Conservation (phyloP, 148 eudicot genomes). For the Fagopyrum esculentum region DNA sequence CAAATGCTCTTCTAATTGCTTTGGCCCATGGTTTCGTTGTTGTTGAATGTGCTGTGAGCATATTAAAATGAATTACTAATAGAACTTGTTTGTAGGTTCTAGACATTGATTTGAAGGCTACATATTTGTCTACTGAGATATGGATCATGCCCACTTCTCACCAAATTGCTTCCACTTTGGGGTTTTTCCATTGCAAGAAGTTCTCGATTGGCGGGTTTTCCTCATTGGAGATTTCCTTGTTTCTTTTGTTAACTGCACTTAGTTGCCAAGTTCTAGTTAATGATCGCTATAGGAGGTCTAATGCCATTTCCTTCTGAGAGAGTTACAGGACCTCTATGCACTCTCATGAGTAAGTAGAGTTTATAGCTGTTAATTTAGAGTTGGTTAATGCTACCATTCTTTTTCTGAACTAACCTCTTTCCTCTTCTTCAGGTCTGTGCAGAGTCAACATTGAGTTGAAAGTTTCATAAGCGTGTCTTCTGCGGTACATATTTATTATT, state of each 20-base stretch:
- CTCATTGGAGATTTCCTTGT: slow-evolving; percentile 60
- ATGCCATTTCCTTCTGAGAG: slow-evolving; percentile 52
- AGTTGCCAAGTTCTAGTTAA: slow-evolving; percentile 40
- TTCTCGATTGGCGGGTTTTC: slow-evolving; percentile 84
- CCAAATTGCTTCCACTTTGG: slow-evolving; percentile 50
- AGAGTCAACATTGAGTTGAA: slow-evolving; percentile 27
- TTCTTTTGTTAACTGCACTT: slow-evolving; percentile 86
- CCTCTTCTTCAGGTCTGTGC: slow-evolving; percentile 20
- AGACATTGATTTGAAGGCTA: slow-evolving; percentile 32
- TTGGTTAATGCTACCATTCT: not conserved
- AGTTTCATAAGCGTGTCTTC: slow-evolving; percentile 33
- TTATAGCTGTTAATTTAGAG: not conserved
- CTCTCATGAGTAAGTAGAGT: slow-evolving; percentile 50
- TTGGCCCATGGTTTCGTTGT: not conserved
- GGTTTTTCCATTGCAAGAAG: slow-evolving; percentile 54
- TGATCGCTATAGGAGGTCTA: slow-evolving; percentile 49
- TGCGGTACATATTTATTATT: slow-evolving; percentile 24
- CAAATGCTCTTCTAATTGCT: not conserved
- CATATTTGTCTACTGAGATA: slow-evolving; percentile 35
- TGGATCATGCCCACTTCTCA: slow-evolving; percentile 67
- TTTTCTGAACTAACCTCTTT: slow-evolving; percentile 5
- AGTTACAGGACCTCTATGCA: slow-evolving; percentile 49
- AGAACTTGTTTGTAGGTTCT: slow-evolving; percentile 36
- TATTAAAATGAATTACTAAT: not conserved
- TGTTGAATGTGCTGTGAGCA: not conserved